Percentiles rank a stretch among this genome's conserved stretches.
These are phyloP conservation scores for Podospora anserina DNA, from an alignment of 495 filamentous ascomycete species.

Conservation along the genomic window DNA sequence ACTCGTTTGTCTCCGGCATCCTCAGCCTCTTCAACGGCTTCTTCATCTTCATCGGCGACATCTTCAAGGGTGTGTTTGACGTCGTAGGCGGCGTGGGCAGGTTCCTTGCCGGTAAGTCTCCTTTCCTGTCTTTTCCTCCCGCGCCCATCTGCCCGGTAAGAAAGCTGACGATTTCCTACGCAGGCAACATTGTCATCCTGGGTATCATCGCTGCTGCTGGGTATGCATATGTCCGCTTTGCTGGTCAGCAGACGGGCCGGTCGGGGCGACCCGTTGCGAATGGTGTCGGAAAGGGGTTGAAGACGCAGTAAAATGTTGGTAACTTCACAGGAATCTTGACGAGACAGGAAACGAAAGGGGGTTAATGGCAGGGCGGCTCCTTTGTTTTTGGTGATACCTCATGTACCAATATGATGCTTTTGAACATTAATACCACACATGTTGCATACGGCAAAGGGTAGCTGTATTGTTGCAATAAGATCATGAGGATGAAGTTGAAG, in stretches of 20 bases:
- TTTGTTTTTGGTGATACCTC: not conserved
- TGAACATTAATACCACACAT: not conserved
- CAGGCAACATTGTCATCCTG: constrained; percentile 36
- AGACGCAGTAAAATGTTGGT: constrained; percentile 20
- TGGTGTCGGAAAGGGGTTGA: constrained; percentile 19
- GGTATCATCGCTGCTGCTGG: constrained; percentile 28
- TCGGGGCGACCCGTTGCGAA: constrained; percentile 15
- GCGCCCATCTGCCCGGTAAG: not conserved
- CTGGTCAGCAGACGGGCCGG: constrained; percentile 22
- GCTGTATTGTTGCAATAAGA: not conserved
- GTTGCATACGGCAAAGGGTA: not conserved
- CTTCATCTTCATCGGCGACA: constrained; percentile 27
- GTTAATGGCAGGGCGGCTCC: not conserved
- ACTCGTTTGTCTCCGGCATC: constrained; percentile 29
- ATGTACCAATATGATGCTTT: not conserved
- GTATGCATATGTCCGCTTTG: constrained; percentile 30
- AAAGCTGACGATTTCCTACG: not conserved
- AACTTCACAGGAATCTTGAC: not conserved
- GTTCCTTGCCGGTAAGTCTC: constrained; percentile 33
- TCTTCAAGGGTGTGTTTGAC: constrained; percentile 33
- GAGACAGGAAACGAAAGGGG: too few species aligned
- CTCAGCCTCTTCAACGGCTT: constrained; percentile 28
- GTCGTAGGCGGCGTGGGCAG: constrained; percentile 32
- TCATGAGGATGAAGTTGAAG: too few species aligned
- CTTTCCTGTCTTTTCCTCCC: not conserved